These are phyloP conservation scores for Penicillium expansum DNA, from an alignment of 2,329 filamentous ascomycete species.

Conservation along the genomic window DNA sequence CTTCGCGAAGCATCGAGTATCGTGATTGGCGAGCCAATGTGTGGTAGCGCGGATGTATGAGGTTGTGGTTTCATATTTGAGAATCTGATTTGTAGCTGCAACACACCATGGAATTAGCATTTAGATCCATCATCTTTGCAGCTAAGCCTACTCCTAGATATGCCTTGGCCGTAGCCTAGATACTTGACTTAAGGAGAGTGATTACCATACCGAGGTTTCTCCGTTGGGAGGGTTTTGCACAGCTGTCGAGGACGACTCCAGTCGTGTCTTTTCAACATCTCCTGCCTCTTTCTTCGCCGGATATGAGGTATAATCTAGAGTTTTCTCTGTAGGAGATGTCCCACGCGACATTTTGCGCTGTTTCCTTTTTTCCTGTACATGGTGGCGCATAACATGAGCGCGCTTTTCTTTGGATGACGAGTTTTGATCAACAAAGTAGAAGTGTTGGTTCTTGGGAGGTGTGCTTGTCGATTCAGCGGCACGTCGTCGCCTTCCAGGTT, in stretches of 20 bases:
- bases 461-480: conserved; percentile 22
- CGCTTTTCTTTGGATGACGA: conserved; percentile 44
- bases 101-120: conserved; percentile 3
- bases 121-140: not conserved
- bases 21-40: conserved; percentile 25
- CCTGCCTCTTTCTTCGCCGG: conserved; percentile 10
- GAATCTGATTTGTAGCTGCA: conserved; percentile 17
- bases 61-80: conserved; percentile 14
- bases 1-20: conserved; percentile 29
- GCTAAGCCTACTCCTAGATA: not conserved
- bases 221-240: conserved; percentile 1
- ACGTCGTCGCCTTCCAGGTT: conserved; percentile 29
- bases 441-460: conserved; percentile 31
- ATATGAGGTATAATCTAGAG: conserved; percentile 1
- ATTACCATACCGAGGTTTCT: conserved; percentile 22
- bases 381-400: conserved; percentile 46
- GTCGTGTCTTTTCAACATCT: conserved; percentile 2
- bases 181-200: not conserved
- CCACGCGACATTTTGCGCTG: conserved; percentile 30
- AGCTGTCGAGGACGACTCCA: not conserved
- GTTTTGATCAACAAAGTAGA: conserved; percentile 43
- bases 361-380: conserved; percentile 43
- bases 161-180: not conserved
- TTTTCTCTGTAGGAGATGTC: conserved; percentile 5
- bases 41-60: conserved; percentile 2